Base-by-base conservation (phyloP, 805 yeast species). In the Metschnikowia anglica region DNA sequence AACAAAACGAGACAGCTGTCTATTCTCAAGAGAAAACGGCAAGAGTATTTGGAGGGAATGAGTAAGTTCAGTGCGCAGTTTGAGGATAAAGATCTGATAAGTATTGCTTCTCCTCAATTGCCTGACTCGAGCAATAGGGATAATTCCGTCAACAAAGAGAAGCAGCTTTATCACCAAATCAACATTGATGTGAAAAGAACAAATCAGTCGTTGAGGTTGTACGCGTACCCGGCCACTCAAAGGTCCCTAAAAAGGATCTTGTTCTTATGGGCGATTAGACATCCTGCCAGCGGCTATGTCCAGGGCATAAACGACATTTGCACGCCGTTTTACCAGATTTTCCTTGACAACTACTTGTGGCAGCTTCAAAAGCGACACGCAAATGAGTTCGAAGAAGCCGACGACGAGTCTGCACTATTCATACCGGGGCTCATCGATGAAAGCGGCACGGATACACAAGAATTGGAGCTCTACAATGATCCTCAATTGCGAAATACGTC, bases 271-370 rank as follows among this genome's bases (percentile, higher is more conserved):
- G 95, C 98, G 0, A 81, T 91, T 19, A 75, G 98, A 52, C 98
- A 93, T 60, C 98, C 99, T 1, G 97, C 98, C 5, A 83, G 93
- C 58, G 99, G 99, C 12, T 91, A 91, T 62, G 99, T 91, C 16
- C 99, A 91, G 68, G 99, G 99, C 20, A 91, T 91, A 39, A 91
- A 91, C 62, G 99, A 91, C 65, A 72, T 91, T 37, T 88, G 83
- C 12, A 91, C 97, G 1, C 98, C 99, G 3, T 88, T 93, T 60
- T 89, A 77, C 63, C 96, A 91, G 63, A 83, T 89, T 0, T 91
- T 91, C 56, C 62, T 93, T 36, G 72, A 81, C 2, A 80, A 81
- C 44, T 89, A 90, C 61, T 34, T 70, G 30, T 65, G 72, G 73
- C 74, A 69, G 51, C 50, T 70, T 18, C 73, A 70, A 46, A 42